A percentile compares a stretch with the other conserved stretches of the same genome.
phyloP scores from a whole-genome alignment of 352 stramenopile genomes.

The Peronospora tabacina region DNA sequence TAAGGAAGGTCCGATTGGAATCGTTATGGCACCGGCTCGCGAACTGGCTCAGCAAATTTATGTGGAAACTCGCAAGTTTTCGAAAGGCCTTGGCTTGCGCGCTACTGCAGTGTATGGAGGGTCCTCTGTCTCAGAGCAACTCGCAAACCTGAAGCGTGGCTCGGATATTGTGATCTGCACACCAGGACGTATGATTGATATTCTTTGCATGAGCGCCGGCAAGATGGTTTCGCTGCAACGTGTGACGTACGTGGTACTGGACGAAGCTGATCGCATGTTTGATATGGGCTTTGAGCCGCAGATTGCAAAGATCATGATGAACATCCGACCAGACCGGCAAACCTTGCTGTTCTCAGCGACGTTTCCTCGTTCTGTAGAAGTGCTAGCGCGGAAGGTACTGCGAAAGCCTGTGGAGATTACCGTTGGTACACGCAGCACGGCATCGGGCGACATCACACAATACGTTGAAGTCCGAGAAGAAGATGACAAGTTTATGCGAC shows the following conservation, averaged over 20 bases:
- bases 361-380: constrained; percentile 92
- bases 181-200: constrained; percentile 98
- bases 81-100: constrained; percentile 86
- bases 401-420: constrained; percentile 96
- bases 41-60: constrained; percentile 99
- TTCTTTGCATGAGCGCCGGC: constrained; percentile 97
- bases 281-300: constrained; percentile 99
- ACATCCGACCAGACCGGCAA: constrained; percentile 88
- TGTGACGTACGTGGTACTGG: constrained; percentile 97
- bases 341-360: constrained; percentile 97
- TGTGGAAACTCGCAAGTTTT: constrained; percentile 91
- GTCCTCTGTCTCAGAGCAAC: constrained; percentile 95
- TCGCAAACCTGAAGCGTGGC: constrained; percentile 97
- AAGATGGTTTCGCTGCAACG: constrained; percentile 93
- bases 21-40: constrained; percentile 96
- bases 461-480: constrained; percentile 98
- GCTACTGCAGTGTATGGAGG: constrained; percentile 94
- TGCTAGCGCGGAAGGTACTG: constrained; percentile 83
- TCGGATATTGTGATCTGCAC: constrained; percentile 98
- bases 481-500: constrained; percentile 96
- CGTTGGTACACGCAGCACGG: constrained; percentile 91
- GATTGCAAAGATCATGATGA: constrained; percentile 94
- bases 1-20: constrained; percentile 94
- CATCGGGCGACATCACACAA: constrained; percentile 95
- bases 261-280: constrained; percentile 99